These are phyloP conservation scores for Platanthera guangdongensis DNA, from an alignment of 106 monocot species.

Conservation along the genomic window DNA sequence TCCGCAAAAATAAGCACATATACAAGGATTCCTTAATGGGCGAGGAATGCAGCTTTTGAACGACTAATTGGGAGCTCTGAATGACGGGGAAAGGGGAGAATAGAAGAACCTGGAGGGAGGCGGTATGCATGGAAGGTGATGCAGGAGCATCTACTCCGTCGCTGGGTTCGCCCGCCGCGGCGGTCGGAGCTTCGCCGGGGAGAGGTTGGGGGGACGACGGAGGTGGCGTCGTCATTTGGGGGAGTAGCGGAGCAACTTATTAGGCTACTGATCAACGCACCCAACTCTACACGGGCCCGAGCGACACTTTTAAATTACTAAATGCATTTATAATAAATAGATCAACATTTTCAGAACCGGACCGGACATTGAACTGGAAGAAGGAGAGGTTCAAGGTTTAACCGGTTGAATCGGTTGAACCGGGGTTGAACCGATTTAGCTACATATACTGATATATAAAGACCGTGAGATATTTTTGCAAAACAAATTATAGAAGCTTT, in stretches of 20 bases:
- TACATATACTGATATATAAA: no score
- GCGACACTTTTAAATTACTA: no score
- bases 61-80: background rate
- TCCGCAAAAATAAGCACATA: background rate
- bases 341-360: no score
- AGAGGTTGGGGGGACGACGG: background rate
- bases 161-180: background rate
- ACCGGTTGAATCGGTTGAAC: no score
- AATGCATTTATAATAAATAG: no score
- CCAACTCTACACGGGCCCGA: no score
- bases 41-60: background rate
- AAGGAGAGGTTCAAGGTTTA: no score
- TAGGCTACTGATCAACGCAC: background rate
- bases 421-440: no score
- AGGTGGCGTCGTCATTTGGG: background rate
- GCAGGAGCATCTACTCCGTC: background rate
- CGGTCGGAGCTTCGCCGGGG: background rate
- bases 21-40: background rate
- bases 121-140: background rate
- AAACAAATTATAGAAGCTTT: no score
- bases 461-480: no score
- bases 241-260: background rate
- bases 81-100: background rate
- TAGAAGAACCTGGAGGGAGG: slow-evolving; percentile 1
- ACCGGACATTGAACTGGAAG: no score